phyloP scores from a whole-genome alignment of 768 basidiomycete genomes.

The Pulveroboletus sp. region DNA sequence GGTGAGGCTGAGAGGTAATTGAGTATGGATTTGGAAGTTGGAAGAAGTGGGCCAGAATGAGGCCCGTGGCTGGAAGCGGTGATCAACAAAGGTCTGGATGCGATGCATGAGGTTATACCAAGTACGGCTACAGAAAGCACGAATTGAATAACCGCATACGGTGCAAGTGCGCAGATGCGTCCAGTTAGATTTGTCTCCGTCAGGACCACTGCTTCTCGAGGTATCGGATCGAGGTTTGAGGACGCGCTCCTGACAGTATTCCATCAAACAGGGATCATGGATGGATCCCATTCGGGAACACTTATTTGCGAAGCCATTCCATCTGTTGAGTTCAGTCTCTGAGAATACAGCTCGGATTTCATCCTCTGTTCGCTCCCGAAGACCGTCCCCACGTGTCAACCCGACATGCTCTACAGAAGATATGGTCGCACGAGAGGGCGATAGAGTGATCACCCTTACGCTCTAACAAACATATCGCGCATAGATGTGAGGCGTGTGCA shows the following conservation, averaged over 20 bases:
- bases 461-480: constrained; percentile 73
- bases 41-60: constrained; percentile 61
- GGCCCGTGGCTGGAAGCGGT: constrained; percentile 71
- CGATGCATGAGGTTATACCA: constrained; percentile 45
- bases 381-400: constrained; percentile 66
- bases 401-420: constrained; percentile 81
- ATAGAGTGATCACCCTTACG: constrained; percentile 75
- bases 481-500: constrained; percentile 61
- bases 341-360: constrained; percentile 70
- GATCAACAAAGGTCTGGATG: constrained; percentile 2
- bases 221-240: constrained; percentile 42
- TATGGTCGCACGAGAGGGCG: constrained; percentile 64
- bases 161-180: constrained; percentile 67
- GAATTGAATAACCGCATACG: constrained; percentile 73
- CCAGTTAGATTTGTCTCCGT: constrained; percentile 60
- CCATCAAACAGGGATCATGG: constrained; percentile 75
- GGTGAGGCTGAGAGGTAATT: constrained; percentile 62
- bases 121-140: constrained; percentile 73
- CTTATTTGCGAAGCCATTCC: constrained; percentile 77
- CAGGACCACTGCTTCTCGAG: constrained; percentile 21
- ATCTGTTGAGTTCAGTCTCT: constrained; percentile 59
- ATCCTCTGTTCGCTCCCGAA: constrained; percentile 56
- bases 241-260: constrained; percentile 78
- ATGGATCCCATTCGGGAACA: constrained; percentile 73
- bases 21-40: constrained; percentile 58